phyloP scores from a whole-genome alignment of 148 eudicot species.

The Polygonum maritimum region DNA sequence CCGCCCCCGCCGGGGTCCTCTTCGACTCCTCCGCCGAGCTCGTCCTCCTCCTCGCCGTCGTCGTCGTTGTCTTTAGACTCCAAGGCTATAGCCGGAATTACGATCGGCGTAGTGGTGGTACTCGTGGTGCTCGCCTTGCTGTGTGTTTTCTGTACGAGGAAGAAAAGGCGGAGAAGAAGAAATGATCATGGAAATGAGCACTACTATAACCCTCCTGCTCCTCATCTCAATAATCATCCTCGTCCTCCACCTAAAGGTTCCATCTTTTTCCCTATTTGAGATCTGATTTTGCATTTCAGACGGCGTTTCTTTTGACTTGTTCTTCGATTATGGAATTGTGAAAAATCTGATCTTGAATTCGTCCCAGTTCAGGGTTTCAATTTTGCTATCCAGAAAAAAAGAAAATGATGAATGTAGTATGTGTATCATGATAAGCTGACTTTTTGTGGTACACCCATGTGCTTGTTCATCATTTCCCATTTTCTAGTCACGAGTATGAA shows the following conservation, averaged over 20 bases:
- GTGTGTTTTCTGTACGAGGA: conserved; percentile 41
- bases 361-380: background rate
- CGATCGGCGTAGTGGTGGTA: conserved; percentile 49
- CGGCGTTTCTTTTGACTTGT: background rate
- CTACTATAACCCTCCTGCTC: conserved; percentile 35
- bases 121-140: conserved; percentile 36
- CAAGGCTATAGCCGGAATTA: conserved; percentile 55
- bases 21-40: background rate
- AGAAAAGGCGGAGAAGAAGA: conserved; percentile 31
- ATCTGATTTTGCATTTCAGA: background rate
- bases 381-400: background rate
- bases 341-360: background rate
- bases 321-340: no score
- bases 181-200: conserved; percentile 23
- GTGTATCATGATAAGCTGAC: background rate
- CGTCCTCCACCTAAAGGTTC: conserved; percentile 38
- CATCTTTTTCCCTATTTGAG: background rate
- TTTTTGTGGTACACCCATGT: background rate
- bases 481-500: background rate
- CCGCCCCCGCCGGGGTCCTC: conserved; percentile 19
- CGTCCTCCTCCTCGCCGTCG: conserved; percentile 7
- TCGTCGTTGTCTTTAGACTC: conserved; percentile 32
- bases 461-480: background rate
- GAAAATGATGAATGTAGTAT: background rate
- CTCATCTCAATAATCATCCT: background rate